Evolutionary conservation across 768 basidiomycete genomes (phyloP).

Genomic region (Lactifluus hygrophoroides): DNA sequence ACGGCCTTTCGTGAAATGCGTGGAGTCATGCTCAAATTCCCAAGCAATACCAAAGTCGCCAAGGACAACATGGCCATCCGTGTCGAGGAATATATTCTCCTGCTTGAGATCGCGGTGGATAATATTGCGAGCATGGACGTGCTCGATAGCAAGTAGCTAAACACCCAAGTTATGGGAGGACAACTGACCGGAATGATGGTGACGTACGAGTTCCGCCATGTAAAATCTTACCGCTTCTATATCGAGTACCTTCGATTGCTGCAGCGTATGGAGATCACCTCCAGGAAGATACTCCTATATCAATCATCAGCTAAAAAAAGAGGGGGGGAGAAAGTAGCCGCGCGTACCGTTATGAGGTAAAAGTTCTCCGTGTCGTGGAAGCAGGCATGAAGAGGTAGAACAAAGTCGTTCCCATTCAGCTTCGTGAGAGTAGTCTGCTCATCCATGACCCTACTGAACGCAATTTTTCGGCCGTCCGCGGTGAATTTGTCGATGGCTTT

Average conservation of each 20-base stretch:
- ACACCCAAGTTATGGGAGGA: neutral
- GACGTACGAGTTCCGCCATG: conserved; percentile 16
- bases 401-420: conserved; percentile 7
- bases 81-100: conserved; percentile 89
- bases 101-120: conserved; percentile 99
- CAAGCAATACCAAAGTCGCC: conserved; percentile 97
- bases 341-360: conserved; percentile 8
- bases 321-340: neutral
- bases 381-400: conserved; percentile 13
- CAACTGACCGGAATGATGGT: neutral
- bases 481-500: conserved; percentile 11
- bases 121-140: conserved; percentile 90
- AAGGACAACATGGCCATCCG: conserved; percentile 79
- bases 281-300: conserved; percentile 14
- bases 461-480: neutral
- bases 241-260: neutral
- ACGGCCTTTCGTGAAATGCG: conserved; percentile 18
- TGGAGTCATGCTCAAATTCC: conserved; percentile 77
- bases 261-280: neutral
- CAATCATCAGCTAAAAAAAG: neutral
- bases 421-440: conserved; percentile 1
- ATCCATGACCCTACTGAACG: neutral
- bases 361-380: conserved; percentile 13
- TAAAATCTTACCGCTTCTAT: conserved; percentile 9
- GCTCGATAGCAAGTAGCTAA: conserved; percentile 17